phyloP scores from a whole-genome alignment of 164 flowering plant genomes.

The Piper longum region DNA sequence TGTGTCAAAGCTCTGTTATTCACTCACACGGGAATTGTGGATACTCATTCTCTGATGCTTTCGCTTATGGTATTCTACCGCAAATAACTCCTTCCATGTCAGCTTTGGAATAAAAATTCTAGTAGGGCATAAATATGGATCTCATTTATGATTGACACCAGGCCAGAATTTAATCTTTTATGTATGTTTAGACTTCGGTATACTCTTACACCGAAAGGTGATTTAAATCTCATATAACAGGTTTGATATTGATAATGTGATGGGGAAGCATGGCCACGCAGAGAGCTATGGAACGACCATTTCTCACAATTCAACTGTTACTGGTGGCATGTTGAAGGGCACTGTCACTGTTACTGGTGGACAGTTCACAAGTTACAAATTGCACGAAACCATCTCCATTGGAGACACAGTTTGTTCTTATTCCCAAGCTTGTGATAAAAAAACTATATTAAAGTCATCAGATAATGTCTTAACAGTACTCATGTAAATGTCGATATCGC shows the following conservation, averaged over 20 bases:
- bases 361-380: conserved; percentile 34
- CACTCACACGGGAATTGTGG: conserved; percentile 71
- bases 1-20: conserved; percentile 68
- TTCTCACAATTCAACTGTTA: conserved; percentile 45
- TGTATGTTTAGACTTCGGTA: no score
- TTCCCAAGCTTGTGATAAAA: conserved; percentile 63
- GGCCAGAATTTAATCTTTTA: no score
- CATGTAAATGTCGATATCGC: no score
- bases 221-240: not conserved
- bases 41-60: conserved; percentile 77
- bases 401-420: conserved; percentile 44
- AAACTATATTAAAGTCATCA: no score
- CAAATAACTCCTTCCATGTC: not conserved
- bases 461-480: no score
- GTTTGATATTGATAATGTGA: not conserved
- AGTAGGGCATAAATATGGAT: no score
- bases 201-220: no score
- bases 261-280: not conserved
- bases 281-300: not conserved
- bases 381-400: conserved; percentile 18
- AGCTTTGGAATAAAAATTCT: no score
- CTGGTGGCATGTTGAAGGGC: conserved; percentile 51
- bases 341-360: conserved; percentile 40
- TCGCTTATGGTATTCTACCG: conserved; percentile 49
- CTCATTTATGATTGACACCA: no score